Evolutionary conservation across 208 protist genomes (phyloP), one percentile per base, ranked within the genome.

Genomic region (Leishmania lainsoni): DNA sequence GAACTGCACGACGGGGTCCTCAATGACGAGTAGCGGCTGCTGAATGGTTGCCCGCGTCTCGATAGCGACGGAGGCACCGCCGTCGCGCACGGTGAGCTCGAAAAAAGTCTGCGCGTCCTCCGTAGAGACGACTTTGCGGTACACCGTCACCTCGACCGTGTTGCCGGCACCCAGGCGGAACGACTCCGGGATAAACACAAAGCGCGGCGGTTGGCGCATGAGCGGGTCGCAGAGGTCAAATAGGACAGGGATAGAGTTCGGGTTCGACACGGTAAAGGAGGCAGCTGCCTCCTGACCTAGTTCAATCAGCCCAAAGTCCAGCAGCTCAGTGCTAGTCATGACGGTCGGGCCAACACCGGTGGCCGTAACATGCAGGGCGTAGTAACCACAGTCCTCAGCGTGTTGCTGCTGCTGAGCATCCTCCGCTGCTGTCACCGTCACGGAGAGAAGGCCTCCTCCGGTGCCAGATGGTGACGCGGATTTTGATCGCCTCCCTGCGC

Each of bases 261-360:
- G 88, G 81, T 98, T 98, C 70, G 92, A 93, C 56, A 98, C 92
- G 9, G 93, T 96, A 84, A 98, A 96, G 77, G 91, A 94, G 9
- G 92, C 87, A 39, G 91, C 90, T 10, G 87, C 90, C 76, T 96
- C 91, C 52, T 88, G 74, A 35, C 92, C 91, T 16, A 90, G 72
- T 80, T 95, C 93, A 63, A 98, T 96, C 42, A 96, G 83, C 42
- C 94, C 94, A 89, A 98, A 98, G 84, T 98, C 94, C 32, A 98
- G 86, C 70, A 91, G 83, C 58, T 93, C 89, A 29, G 92, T 90
- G 80, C 93, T 96, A 59, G 86, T 86, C 86, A 90, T 92, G 32
- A 98, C 87, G 14, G 90, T 92, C 58, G 94, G 86, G 20, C 94
- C 92, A 48, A 96, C 90, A 56, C 90, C 94, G 48, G 82, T 92